phyloP scores from a whole-genome alignment of 2,329 filamentous ascomycete species.

The Lecanosticta acicola region DNA sequence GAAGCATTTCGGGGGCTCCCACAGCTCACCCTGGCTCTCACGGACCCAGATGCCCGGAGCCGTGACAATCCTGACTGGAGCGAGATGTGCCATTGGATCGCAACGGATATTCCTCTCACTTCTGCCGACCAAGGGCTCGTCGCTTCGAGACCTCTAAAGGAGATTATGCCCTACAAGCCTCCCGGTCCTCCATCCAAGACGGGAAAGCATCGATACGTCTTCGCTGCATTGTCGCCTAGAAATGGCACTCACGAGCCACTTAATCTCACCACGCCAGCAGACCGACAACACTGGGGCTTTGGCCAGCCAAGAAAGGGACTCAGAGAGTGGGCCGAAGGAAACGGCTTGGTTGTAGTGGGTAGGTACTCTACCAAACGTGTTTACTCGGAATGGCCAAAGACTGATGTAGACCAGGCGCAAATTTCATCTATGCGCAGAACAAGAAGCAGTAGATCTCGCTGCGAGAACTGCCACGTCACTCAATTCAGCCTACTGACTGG shows the following conservation, averaged over 20 bases:
- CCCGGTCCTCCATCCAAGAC: constrained; percentile 52
- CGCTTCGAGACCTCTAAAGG: constrained; percentile 24
- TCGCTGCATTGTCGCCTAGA: constrained; percentile 45
- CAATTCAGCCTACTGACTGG: too few species aligned
- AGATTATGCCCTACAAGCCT: constrained; percentile 48
- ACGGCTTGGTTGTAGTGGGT: constrained; percentile 45
- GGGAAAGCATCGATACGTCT: constrained; percentile 54
- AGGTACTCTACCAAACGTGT: too few species aligned
- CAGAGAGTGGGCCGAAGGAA: constrained; percentile 46
- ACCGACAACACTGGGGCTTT: constrained; percentile 53
- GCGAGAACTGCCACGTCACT: too few species aligned
- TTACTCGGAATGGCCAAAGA: too few species aligned
- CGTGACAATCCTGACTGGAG: constrained; percentile 50
- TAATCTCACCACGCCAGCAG: constrained; percentile 42
- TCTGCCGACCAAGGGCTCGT: constrained; percentile 3
- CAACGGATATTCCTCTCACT: constrained; percentile 33
- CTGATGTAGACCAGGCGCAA: too few species aligned
- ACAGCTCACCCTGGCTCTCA: constrained; percentile 48
- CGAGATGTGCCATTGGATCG: constrained; percentile 55
- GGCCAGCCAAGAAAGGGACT: constrained; percentile 48
- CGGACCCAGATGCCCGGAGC: constrained; percentile 55
- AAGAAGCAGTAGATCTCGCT: too few species aligned
- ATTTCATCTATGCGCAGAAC: too few species aligned
- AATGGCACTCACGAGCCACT: constrained; percentile 41
- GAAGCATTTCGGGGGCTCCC: constrained; percentile 7